phyloP scores from a whole-genome alignment of 345 rosid species.

The Syzygium aqueum region DNA sequence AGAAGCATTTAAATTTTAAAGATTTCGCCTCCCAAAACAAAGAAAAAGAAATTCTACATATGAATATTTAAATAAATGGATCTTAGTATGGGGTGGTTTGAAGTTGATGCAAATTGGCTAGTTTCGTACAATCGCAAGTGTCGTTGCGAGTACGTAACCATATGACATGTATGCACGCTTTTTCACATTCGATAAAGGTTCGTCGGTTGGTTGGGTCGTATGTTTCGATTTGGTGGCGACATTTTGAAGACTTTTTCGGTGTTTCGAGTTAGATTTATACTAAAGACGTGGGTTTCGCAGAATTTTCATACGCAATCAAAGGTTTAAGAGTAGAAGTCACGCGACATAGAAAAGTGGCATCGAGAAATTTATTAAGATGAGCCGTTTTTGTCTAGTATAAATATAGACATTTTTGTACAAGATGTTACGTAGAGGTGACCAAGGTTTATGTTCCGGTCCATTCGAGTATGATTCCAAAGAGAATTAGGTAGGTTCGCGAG shows the following conservation, averaged over 20 bases:
- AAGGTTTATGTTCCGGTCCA: not conserved
- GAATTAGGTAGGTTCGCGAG: rapidly evolving
- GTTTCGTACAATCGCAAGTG: rapidly evolving
- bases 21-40: too few species aligned
- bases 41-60: too few species aligned
- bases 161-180: not conserved
- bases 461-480: not conserved
- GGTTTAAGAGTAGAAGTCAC: not conserved
- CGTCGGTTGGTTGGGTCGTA: not conserved
- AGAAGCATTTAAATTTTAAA: too few species aligned
- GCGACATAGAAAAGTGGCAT: not conserved
- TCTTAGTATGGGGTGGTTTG: rapidly evolving
- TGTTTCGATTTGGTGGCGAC: rapidly evolving
- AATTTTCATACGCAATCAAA: rapidly evolving
- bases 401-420: too few species aligned
- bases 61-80: too few species aligned
- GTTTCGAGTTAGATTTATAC: not conserved
- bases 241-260: not conserved
- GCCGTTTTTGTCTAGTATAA: not conserved
- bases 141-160: rapidly evolving
- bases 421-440: not conserved
- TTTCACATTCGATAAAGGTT: not conserved
- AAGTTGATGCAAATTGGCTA: not conserved
- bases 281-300: rapidly evolving
- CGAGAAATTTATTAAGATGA: not conserved